Evolutionary conservation across 2,329 filamentous ascomycete genomes (phyloP), one percentile per base, ranked within the genome.

Genomic region (Talaromyces albobiverticillius): DNA sequence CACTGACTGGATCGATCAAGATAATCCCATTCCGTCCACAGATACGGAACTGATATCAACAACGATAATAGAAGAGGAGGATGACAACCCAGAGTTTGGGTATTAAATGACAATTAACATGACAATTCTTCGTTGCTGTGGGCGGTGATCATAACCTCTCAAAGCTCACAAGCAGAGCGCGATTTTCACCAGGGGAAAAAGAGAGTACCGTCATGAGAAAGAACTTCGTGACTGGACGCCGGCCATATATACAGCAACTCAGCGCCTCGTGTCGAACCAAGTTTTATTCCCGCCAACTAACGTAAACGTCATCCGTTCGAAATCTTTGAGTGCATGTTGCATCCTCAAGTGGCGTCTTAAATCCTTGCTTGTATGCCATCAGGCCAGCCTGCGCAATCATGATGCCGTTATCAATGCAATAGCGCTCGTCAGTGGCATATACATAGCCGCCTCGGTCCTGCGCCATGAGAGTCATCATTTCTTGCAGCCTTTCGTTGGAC

Each of bases 401-500:
- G 68, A 99, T 97, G 46, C 94, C 94, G 65, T 99, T 99, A 73
- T 99, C 94, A 63, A 99, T 99, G 70, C 94, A 99, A 71, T 96
- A 99, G 43, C 94, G 81, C 78, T 99, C 94, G 69, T 99, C 94
- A 0, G 93, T 97, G 22, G 94, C 92, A 74, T 89, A 96, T 3
- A 97, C 90, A 64, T 85, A 92, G 3, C 94, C 94, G 51, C 91
- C 90, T 34, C 94, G 79, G 70, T 96, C 92, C 42, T 79, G 79
- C 14, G 92, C 93, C 94, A 99, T 99, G 45, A 88, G 79, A 14
- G 90, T 92, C 94, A 99, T 99, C 94, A 99, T 99, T 65, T 95
- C 85, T 76, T 99, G 94, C 61, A 99, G 70, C 3, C 94, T 82
- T 76, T 95, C 87, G 69, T 99, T 99, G 70, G 90, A 96, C 3